Evolutionary conservation across 75 land plant genomes (phyloP).

Genomic region (Ceratopteris richardii): DNA sequence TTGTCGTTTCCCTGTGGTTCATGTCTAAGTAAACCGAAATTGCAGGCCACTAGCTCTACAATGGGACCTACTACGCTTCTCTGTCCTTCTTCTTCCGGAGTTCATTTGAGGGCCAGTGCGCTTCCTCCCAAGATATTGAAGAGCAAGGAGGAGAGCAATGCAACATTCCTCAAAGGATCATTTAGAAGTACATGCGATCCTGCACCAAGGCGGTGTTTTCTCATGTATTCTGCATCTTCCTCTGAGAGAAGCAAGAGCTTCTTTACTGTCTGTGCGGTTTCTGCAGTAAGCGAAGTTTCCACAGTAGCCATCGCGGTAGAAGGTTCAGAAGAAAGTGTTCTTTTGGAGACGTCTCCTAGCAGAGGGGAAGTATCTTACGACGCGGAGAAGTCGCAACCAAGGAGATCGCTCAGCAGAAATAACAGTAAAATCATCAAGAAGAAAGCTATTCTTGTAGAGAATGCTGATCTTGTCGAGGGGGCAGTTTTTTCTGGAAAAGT

Average conservation of each 20-base stretch:
- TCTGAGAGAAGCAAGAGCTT: background rate
- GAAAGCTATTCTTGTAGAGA: constrained; percentile 54
- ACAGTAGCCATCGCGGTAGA: background rate
- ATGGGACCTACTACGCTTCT: background rate
- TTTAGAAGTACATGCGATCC: background rate
- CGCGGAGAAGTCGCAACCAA: constrained; percentile 7
- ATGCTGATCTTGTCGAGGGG: constrained; percentile 78
- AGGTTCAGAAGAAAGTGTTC: background rate
- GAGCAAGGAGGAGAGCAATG: too few species aligned
- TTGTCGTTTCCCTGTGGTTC: too few species aligned
- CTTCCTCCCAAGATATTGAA: too few species aligned
- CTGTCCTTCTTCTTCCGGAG: background rate
- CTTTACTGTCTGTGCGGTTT: constrained; percentile 13
- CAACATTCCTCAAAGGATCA: too few species aligned
- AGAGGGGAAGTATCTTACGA: background rate
- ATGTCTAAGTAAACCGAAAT: too few species aligned
- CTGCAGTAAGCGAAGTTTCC: background rate
- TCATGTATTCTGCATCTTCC: background rate
- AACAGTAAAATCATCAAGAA: constrained; percentile 33
- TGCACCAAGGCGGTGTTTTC: background rate
- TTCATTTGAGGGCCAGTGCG: background rate
- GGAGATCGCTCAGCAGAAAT: background rate
- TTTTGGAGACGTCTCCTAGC: background rate
- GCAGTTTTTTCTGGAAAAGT: constrained; percentile 78
- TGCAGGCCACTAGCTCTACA: too few species aligned